Percentiles rank a stretch among this genome's conserved stretches.
Conservation (phyloP, 164 flowering plant species). For the Annona cherimola region DNA sequence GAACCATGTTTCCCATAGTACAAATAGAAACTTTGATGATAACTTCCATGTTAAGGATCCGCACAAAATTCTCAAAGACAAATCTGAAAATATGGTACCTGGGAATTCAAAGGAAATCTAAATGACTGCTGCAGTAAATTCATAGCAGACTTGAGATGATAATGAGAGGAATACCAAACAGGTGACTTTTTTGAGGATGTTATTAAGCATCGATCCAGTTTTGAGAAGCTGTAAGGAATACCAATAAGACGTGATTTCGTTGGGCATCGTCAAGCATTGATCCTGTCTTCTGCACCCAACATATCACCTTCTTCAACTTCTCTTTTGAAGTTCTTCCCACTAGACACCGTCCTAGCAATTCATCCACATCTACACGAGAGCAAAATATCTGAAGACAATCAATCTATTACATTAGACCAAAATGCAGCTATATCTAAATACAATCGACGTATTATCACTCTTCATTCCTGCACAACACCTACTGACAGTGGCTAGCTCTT, state of each 20-base stretch:
- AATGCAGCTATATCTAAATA: no score
- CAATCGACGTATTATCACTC: no score
- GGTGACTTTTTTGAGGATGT: constrained; percentile 10
- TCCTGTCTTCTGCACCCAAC: constrained; percentile 45
- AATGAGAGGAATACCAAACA: constrained; percentile 23
- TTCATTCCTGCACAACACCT: not conserved
- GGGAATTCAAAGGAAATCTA: not conserved
- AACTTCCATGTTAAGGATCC: not conserved
- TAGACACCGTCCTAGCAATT: constrained; percentile 29
- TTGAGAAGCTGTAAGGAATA: constrained; percentile 15
- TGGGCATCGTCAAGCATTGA: constrained; percentile 18
- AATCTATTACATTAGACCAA: not conserved
- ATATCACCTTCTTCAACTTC: constrained; percentile 54
- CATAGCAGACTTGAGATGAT: not conserved
- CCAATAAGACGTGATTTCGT: constrained; percentile 20
- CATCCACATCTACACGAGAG: constrained; percentile 34
- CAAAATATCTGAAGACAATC: not conserved
- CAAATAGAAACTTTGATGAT: not conserved
- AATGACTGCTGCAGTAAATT: not conserved
- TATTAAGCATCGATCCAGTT: constrained; percentile 21
- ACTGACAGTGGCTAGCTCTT: not conserved
- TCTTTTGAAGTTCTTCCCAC: constrained; percentile 45
- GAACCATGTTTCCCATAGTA: no score
- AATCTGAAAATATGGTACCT: not conserved
- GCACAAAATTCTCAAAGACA: not conserved